Base-by-base conservation (phyloP, 2,329 filamentous ascomycete genomes). In the Fusarium sp. region DNA sequence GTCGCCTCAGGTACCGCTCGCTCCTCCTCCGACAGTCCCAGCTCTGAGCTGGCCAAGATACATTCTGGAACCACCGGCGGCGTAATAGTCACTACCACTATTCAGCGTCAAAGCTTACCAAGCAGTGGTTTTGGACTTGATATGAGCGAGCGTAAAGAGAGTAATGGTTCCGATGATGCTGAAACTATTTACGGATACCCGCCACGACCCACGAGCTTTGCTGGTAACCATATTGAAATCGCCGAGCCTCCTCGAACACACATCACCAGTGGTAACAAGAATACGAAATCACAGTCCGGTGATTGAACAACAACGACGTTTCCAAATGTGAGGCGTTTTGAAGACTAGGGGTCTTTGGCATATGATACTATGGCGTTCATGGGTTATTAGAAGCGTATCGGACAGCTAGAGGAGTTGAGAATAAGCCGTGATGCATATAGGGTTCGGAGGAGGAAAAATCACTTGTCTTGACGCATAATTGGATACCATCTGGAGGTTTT, bases 31-130 rank as follows among this genome's bases (percentile, higher is more conserved):
- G 68, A 68, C n/a, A 59, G 60, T 9, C 60, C 57, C 27, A 60
- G 51, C 7, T 60, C 60, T 30, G 74, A 78, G 23, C 60, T 71
- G 48, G 66, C 65, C 59, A 67, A 73, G 46, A 55, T 68, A 12
- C 60, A 60, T 54, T 58, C 60, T 6, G 70, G 68, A 18, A 50
- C 64, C 56, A 66, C 70, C 62, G 59, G 58, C 13, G 71, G 71
- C 34, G 80, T 82, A 16, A 56, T 81, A 36, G 76, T 81, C 18
- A 81, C 80, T n/a, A 82, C 79, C 7, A 80, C 80, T 7, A 81
- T 81, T 59, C 72, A 77, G 64, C 72, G 78, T 30, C 78, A 81
- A 53, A 79, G 73, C 62, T 73, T 74, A n/a, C 75, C 76, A 9
- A 74, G 63, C 2, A 73, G 62, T 27, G 68, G 66, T 15, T 63